Evolutionary conservation across 768 basidiomycete genomes (phyloP).

Genomic region (Mycena galopus): DNA sequence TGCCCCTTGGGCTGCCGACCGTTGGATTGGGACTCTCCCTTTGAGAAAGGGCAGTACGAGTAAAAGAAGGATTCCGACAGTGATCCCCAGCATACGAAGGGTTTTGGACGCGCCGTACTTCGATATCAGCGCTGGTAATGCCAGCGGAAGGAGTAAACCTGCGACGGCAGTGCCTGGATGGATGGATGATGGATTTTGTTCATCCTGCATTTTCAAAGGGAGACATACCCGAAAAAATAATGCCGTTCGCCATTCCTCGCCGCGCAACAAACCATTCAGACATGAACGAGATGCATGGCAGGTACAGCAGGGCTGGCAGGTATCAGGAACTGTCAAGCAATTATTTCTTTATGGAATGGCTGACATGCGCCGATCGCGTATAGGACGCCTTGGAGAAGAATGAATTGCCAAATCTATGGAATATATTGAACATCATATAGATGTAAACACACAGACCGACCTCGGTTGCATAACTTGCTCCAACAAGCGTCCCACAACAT

Average conservation of each 20-base stretch:
- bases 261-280: constrained; percentile 50
- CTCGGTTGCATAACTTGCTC: constrained; percentile 42
- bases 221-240: constrained; percentile 46
- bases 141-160: constrained; percentile 44
- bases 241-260: constrained; percentile 48
- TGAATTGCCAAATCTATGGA: constrained; percentile 31
- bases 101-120: constrained; percentile 40
- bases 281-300: constrained; percentile 43
- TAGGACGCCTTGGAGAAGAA: constrained; percentile 44
- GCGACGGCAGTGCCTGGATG: constrained; percentile 41
- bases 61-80: constrained; percentile 32
- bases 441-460: constrained; percentile 14
- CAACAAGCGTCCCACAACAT: constrained; percentile 41
- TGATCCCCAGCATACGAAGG: constrained; percentile 41
- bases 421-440: not conserved
- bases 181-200: not conserved
- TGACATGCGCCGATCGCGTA: constrained; percentile 45
- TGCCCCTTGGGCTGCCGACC: constrained; percentile 12
- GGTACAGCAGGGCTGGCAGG: constrained; percentile 41
- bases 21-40: constrained; percentile 31
- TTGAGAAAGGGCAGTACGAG: constrained; percentile 43
- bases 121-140: constrained; percentile 42
- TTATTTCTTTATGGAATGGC: not conserved
- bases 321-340: not conserved
- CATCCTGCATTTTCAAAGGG: too few relatives aligned